Base-by-base conservation (phyloP, 1,139 yeast genomes). In the Taiozyma sp. region DNA sequence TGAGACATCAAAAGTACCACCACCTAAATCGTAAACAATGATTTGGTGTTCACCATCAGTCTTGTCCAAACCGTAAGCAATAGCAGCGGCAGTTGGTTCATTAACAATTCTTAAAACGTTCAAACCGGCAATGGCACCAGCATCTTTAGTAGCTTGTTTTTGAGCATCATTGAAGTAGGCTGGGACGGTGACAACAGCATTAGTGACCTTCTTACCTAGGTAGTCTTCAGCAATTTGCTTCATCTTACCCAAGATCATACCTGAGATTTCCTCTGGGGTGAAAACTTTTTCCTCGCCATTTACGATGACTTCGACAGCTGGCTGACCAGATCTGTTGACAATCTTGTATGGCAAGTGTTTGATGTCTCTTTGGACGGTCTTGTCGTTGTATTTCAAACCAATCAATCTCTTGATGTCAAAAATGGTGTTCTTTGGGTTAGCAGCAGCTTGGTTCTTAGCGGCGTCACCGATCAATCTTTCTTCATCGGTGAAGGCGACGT, bases 1-100 rank as follows among this genome's bases (percentile, higher is more conserved):
- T 50, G 98, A 93, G 60, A 91, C 97, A 89, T 91, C 98, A 76
- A 91, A 91, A 71, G 98, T 91, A 84, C 98, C 98, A 79, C 97
- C 97, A 86, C 97, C 97, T 71, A 90, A 84, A 79, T 90, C 97
- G 80, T 90, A 90, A 70, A 91, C 91, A 71, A 91, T 82, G 63
- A 91, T 96, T 74, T 86, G 86, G 76, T 84, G 87, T 80, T 91
- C 97, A 69, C 85, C 83, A 60, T 82, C 88, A 64, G 81, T 54
- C 78, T 85, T 93, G 79, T 93, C 97, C 71, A 91, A 85, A 83
- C 98, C 98, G 83, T 91, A 91, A 68, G 97, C 98, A 78, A 91
- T 89, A 67, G 98, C 98, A 69, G 98, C 98, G 62, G 98, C 98
- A 62, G 98, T 91, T 72, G 98, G 98, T 81, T 91, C 98, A 84